Conservation (phyloP, 2,329 filamentous ascomycete species). For the Epichloe glyceriae region DNA sequence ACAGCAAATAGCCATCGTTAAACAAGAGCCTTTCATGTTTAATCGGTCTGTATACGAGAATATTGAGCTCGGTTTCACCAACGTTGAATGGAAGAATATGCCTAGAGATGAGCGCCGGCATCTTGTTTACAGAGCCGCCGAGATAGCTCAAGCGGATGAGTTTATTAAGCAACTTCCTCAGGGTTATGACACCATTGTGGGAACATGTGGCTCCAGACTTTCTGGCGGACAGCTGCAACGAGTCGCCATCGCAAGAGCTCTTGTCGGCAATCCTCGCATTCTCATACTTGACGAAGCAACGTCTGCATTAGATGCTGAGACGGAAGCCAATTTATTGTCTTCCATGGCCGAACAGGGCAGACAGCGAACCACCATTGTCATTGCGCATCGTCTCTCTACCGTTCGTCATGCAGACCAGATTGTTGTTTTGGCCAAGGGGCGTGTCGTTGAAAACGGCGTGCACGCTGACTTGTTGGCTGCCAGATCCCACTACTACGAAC, state of each 20-base stretch:
- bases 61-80: slow-evolving; percentile 22
- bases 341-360: neutral
- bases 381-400: slow-evolving; percentile 44
- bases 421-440: slow-evolving; percentile 44
- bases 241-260: slow-evolving; percentile 8
- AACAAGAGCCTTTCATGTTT: slow-evolving; percentile 35
- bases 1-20: slow-evolving; percentile 31
- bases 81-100: slow-evolving; percentile 18
- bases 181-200: slow-evolving; percentile 8
- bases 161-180: slow-evolving; percentile 9
- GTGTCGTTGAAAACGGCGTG: slow-evolving; percentile 43
- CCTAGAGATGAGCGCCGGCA: neutral
- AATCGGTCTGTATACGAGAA: slow-evolving; percentile 18
- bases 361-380: slow-evolving; percentile 40
- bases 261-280: slow-evolving; percentile 13
- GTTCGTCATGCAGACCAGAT: slow-evolving; percentile 47
- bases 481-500: neutral
- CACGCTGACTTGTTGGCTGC: slow-evolving; percentile 40
- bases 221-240: slow-evolving; percentile 9
- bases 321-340: slow-evolving; percentile 22
- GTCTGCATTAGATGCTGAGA: slow-evolving; percentile 7
- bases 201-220: slow-evolving; percentile 4
- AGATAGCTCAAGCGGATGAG: slow-evolving; percentile 7
- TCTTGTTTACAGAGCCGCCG: slow-evolving; percentile 4
- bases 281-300: slow-evolving; percentile 10